Evolutionary conservation across 2,329 filamentous ascomycete species (phyloP), one percentile per base, ranked within the genome.

Genomic region (Penicillium sp.): DNA sequence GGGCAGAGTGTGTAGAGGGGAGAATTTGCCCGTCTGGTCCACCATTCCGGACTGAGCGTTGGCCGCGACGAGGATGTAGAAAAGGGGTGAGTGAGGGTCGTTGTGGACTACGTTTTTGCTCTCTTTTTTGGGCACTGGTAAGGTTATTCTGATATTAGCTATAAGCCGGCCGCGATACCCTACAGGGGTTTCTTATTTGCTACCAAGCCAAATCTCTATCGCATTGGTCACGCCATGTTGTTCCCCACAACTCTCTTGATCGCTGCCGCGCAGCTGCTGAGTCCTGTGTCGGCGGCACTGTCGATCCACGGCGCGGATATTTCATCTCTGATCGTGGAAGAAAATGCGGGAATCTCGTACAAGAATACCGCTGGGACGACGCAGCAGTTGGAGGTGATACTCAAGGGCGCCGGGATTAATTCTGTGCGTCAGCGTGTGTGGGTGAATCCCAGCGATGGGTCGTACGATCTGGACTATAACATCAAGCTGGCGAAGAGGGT

Each of bases 381-480:
- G 0, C 78, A 86, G 60, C 75, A 85, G 0, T 79, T 92, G 1
- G 89, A 92, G 69, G 80, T 77, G 2, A 90, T 91, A 56, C 76
- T 91, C 3, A 83, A 80, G 3, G 77, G 77, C 11, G 84, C 81
- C 30, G 89, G 89, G 14, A 84, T 90, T 66, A 91, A 91, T 74
- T 89, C 85, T 0, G 85, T 91, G 49, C 85, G 89, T 19, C 89
- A 92, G 73, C 82, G 89, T 28, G 75, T 92, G 46, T 92, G 89
- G 89, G 89, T 91, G 26, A 89, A 89, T 67, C 85, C 87, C 0
- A 78, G 82, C 11, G 82, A 85, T 65, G 87, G 87, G 49, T 81
- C 83, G 66, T 92, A 92, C 74, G 84, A 89, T 73, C 80, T 91
- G 45, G 84, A 84, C 60, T 92, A 92, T 76, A 91, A 91, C 71